phyloP scores from a whole-genome alignment of 805 yeast genomes.

The Saturnispora bothae region DNA sequence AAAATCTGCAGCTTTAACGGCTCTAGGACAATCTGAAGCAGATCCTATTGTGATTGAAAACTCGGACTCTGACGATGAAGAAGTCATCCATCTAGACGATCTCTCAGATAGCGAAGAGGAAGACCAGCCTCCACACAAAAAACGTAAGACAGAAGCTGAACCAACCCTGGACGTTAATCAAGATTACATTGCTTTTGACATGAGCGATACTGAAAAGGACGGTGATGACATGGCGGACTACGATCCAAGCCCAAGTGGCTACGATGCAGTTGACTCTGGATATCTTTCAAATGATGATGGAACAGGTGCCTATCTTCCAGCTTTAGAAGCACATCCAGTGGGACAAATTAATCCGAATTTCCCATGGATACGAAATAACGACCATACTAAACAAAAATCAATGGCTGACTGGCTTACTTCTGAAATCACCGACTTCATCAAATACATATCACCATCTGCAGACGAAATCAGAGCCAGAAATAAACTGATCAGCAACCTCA shows the following conservation, averaged over 20 bases:
- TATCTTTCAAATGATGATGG: constrained; percentile 37
- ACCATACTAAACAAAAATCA: constrained; percentile 66
- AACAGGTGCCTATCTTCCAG: constrained; percentile 18
- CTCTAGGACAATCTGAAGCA: background rate
- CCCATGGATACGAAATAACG: constrained; percentile 76
- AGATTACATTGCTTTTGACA: constrained; percentile 49
- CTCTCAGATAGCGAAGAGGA: background rate
- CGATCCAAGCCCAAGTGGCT: constrained; percentile 13
- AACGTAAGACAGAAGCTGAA: constrained; percentile 10
- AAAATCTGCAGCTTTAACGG: background rate
- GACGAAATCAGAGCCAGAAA: constrained; percentile 64
- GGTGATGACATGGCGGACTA: constrained; percentile 25
- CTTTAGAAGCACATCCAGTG: constrained; percentile 18
- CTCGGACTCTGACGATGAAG: background rate
- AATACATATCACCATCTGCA: constrained; percentile 75
- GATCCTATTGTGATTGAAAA: background rate
- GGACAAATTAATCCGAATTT: constrained; percentile 29
- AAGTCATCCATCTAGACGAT: background rate
- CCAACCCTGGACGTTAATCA: constrained; percentile 30
- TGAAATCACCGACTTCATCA: constrained; percentile 77
- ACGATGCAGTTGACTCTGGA: constrained; percentile 26
- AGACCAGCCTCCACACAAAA: constrained; percentile 8
- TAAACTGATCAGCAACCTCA: constrained; percentile 48
- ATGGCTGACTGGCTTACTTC: constrained; percentile 78
- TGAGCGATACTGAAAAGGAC: constrained; percentile 27